Percentiles rank a stretch among this genome's conserved stretches.
Conservation (phyloP, 805 yeast species). For the Yarrowia hollandica region DNA sequence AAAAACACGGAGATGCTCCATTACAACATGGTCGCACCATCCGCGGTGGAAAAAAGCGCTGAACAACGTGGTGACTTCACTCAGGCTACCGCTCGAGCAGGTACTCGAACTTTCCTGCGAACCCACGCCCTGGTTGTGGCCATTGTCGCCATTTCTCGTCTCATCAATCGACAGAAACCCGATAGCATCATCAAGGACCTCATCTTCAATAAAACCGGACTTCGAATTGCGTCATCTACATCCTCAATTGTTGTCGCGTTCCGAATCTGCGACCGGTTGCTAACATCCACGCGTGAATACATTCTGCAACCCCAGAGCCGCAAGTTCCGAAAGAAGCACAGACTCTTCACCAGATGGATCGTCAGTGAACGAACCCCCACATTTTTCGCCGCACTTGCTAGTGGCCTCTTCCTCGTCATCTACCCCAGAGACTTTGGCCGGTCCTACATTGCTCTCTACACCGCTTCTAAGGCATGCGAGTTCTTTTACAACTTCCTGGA, state of each 20-base stretch:
- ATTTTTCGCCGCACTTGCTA: conserved; percentile 35
- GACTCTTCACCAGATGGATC: conserved; percentile 26
- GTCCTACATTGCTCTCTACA: conserved; percentile 40
- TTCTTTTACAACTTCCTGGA: conserved; percentile 42
- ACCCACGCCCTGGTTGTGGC: conserved; percentile 35
- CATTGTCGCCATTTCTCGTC: conserved; percentile 25
- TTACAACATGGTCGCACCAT: conserved; percentile 16
- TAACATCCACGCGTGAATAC: conserved; percentile 12
- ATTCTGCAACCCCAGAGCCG: conserved; percentile 27
- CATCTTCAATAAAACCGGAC: conserved; percentile 19
- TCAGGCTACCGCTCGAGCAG: conserved; percentile 31
- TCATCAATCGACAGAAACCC: conserved; percentile 18
- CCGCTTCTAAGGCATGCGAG: conserved; percentile 42
- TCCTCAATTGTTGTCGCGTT: conserved; percentile 19
- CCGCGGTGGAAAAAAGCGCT: conserved; percentile 30
- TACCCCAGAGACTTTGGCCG: conserved; percentile 38
- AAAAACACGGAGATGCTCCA: conserved; percentile 27
- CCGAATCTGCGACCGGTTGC: conserved; percentile 8
- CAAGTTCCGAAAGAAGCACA: conserved; percentile 27
- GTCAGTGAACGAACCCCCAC: conserved; percentile 30
- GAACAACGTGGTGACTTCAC: conserved; percentile 29
- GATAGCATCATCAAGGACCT: conserved; percentile 14
- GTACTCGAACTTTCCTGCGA: conserved; percentile 32
- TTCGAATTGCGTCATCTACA: conserved; percentile 13
- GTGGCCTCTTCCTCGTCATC: conserved; percentile 36